Percentiles rank a stretch among this genome's conserved stretches.
phyloP scores from a whole-genome alignment of 257 asterid genomes.

The Fraxinus excelsior region DNA sequence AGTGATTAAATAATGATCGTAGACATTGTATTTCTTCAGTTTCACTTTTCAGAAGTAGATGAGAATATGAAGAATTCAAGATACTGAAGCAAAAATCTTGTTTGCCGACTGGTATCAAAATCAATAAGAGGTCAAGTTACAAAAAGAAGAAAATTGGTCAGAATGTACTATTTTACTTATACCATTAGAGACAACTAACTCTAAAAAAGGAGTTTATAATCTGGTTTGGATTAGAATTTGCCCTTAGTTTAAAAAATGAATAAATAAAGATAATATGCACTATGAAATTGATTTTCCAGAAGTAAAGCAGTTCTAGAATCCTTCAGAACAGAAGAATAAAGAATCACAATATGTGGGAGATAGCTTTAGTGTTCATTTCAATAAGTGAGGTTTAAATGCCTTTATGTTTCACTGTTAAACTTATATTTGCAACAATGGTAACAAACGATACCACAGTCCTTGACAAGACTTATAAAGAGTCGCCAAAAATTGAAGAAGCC shows the following conservation, averaged over 20 bases:
- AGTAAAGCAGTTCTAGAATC: not conserved
- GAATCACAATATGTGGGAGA: not conserved
- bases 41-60: not conserved
- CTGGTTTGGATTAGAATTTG: slow-evolving; percentile 3
- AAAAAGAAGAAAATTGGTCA: not conserved
- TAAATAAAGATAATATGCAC: not conserved
- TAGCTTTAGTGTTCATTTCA: not conserved
- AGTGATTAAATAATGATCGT: slow-evolving; percentile 9
- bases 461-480: slow-evolving; percentile 52
- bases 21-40: not conserved
- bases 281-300: not conserved
- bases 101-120: not conserved
- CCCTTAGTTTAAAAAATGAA: not conserved
- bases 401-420: slow-evolving; percentile 15
- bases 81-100: slow-evolving; percentile 4
- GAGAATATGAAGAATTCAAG: not conserved
- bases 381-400: not conserved
- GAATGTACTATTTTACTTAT: not conserved
- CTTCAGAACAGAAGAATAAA: not conserved
- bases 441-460: not conserved
- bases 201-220: not conserved
- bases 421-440: not conserved
- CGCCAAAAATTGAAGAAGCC: slow-evolving; percentile 60
- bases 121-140: not conserved
- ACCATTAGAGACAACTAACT: not conserved